These are phyloP conservation scores for Ogataea degrootiae DNA, from an alignment of 805 yeast genomes.

Conservation along the genomic window DNA sequence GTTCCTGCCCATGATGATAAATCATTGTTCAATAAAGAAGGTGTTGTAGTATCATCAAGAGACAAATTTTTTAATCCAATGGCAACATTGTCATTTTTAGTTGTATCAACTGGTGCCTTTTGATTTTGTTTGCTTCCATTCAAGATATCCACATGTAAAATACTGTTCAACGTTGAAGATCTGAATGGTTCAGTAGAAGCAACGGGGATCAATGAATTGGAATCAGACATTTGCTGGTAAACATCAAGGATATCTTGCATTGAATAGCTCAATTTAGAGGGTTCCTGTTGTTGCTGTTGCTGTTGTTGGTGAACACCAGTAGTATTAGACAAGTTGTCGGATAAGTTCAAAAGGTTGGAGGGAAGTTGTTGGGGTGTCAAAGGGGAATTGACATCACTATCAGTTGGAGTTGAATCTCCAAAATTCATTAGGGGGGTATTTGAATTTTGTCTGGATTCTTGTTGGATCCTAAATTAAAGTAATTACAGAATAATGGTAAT, in stretches of 20 bases:
- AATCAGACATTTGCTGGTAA: conserved; percentile 38
- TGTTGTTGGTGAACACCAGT: neutral
- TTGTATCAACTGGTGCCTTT: neutral
- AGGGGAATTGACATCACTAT: neutral
- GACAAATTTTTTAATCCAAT: conserved; percentile 5
- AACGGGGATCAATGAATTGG: conserved; percentile 22
- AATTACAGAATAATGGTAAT: neutral
- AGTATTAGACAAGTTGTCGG: neutral
- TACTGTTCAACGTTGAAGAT: conserved; percentile 21
- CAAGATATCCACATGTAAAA: conserved; percentile 14
- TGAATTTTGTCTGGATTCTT: conserved; percentile 1
- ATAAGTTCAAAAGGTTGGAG: neutral
- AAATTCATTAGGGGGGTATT: conserved; percentile 6
- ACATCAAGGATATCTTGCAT: conserved; percentile 50
- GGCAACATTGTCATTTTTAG: conserved; percentile 18
- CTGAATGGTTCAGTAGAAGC: conserved; percentile 27
- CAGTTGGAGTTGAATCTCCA: conserved; percentile 1
- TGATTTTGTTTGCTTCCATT: conserved; percentile 11
- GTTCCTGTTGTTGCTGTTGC: neutral
- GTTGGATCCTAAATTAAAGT: conserved; percentile 2
- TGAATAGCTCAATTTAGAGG: conserved; percentile 31
- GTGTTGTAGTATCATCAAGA: neutral
- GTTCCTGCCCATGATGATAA: neutral
- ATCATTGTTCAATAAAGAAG: neutral
- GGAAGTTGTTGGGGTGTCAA: neutral